Evolutionary conservation across 768 basidiomycete species (phyloP), one percentile per base, ranked within the genome.

Genomic region (Tylopilus felleus): DNA sequence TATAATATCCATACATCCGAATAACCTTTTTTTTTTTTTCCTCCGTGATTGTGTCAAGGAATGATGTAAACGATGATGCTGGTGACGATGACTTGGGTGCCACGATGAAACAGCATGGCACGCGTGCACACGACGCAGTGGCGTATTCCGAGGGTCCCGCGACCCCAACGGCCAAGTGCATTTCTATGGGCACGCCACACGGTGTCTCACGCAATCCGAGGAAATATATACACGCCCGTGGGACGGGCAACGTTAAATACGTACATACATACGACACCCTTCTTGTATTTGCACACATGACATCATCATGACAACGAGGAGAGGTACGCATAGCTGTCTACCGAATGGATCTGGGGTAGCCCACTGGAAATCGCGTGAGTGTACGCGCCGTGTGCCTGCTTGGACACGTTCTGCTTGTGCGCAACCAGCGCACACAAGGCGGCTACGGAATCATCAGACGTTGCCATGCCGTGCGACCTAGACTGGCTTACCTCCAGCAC

Each of bases 401-500:
- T 60, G 27, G 59, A 55, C 22, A 52, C 40, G 25, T 31, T 59
- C 49, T 72, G 66, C 50, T 57, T 65, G 1, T 66, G 59, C 33
- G 69, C 69, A 14, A 72, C 63, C 31, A 94, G 78, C 2, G 93
- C 93, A 61, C 90, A 89, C 38, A 97, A 76, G 39, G 93, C 93
- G 67, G 93, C 93, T 94, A 56, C 27, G 25, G 17, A 49, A 60
- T 43, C 53, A 43, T 55, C 38, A 56, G 42, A 44, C 17, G 16
- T n/a, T 53, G 41, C 42, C 36, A 3, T 36, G 7, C 7, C 19
- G 47, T 12, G 5, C 28, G 17, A 13, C 16, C 10, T 25, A 9
- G 27, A 50, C 36, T 17, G n/a, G 35, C 88, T 74, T 70, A 97
- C 95, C 96, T 66, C 97, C 97, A 39, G 94, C 93, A 35, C 96